These are phyloP conservation scores for Trichoderma brevicompactum DNA, from an alignment of 2,329 filamentous ascomycete species.

Conservation along the genomic window DNA sequence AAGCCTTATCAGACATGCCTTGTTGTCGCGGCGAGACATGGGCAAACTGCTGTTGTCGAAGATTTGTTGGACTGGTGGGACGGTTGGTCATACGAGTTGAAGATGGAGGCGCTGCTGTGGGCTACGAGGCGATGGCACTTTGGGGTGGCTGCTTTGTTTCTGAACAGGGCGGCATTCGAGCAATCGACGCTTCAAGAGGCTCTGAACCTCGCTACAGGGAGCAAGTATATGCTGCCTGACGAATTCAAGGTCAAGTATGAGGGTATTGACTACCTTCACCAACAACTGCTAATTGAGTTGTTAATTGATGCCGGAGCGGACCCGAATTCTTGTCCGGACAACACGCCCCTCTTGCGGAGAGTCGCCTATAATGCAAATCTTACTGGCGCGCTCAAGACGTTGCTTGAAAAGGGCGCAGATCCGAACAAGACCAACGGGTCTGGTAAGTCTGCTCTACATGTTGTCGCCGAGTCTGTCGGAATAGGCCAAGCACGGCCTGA, in stretches of 20 bases:
- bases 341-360: constrained; percentile 18
- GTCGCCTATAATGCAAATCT: constrained; percentile 26
- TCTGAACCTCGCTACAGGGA: constrained; percentile 12
- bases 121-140: constrained; percentile 31
- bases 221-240: not conserved
- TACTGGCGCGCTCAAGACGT: constrained; percentile 32
- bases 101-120: constrained; percentile 24
- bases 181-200: constrained; percentile 8
- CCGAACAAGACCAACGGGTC: constrained; percentile 28
- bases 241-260: constrained; percentile 12
- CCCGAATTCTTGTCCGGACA: constrained; percentile 22
- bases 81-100: constrained; percentile 29
- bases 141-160: constrained; percentile 25
- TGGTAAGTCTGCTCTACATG: constrained; percentile 35
- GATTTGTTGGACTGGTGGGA: constrained; percentile 32
- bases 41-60: constrained; percentile 30
- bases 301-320: constrained; percentile 35
- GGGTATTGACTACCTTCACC: constrained; percentile 30
- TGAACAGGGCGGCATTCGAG: constrained; percentile 21
- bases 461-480: constrained; percentile 28
- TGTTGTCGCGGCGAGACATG: constrained; percentile 26
- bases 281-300: constrained; percentile 31
- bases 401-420: constrained; percentile 38
- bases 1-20: constrained; percentile 19
- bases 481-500: not conserved